phyloP scores from a whole-genome alignment of 495 filamentous ascomycete species.

The Penicillium macrosclerotiorum region DNA sequence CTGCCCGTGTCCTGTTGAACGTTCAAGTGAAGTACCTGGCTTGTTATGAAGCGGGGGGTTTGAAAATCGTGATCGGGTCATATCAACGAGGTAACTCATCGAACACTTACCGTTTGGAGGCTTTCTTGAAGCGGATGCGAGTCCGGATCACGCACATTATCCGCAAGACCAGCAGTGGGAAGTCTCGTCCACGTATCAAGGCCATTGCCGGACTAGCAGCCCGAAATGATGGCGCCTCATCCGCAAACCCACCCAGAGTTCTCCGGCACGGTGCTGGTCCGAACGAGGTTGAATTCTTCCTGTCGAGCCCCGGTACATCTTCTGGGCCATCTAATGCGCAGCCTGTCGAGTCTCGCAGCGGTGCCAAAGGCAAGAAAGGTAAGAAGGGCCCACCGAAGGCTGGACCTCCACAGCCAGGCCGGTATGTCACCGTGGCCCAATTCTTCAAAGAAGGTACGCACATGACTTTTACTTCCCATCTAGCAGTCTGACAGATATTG shows the following conservation, averaged over 20 bases:
- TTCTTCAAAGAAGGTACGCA: conserved; percentile 51
- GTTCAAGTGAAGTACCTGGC: conserved; percentile 49
- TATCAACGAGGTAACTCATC: conserved; percentile 6
- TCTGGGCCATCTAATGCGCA: background rate
- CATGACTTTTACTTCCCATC: conserved; percentile 35
- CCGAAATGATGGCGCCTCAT: conserved; percentile 31
- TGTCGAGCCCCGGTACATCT: conserved; percentile 6
- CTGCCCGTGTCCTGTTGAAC: conserved; percentile 62
- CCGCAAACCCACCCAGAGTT: conserved; percentile 33
- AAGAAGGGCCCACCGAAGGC: conserved; percentile 27
- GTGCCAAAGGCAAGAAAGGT: conserved; percentile 31
- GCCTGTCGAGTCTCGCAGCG: background rate
- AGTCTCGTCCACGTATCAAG: conserved; percentile 37
- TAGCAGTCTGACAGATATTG: background rate
- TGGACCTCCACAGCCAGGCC: conserved; percentile 31
- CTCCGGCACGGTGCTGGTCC: conserved; percentile 37
- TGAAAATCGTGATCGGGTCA: conserved; percentile 24
- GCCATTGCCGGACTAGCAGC: conserved; percentile 47
- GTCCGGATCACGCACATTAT: conserved; percentile 40
- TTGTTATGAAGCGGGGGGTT: conserved; percentile 35
- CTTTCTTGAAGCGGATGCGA: conserved; percentile 45
- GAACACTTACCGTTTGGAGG: conserved; percentile 30
- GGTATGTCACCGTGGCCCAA: conserved; percentile 49
- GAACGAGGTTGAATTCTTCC: conserved; percentile 46
- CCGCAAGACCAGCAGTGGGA: conserved; percentile 34